phyloP scores from a whole-genome alignment of 257 asterid genomes.

The Pogostemon cablin region DNA sequence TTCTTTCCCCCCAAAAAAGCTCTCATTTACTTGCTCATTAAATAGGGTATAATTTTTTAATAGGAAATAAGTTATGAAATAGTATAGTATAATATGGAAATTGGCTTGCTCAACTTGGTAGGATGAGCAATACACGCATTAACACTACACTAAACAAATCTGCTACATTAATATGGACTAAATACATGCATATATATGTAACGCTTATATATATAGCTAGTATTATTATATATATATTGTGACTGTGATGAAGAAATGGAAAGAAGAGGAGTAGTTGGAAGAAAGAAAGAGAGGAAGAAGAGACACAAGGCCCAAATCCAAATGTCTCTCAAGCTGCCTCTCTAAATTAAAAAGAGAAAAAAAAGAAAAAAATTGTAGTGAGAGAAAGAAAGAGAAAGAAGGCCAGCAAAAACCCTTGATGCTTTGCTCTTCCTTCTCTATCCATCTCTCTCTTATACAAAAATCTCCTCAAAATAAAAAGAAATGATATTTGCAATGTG shows the following conservation, averaged over 20 bases:
- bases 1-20: slow-evolving; percentile 13
- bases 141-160: slow-evolving; percentile 20
- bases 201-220: slow-evolving; percentile 7
- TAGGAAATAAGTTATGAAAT: too few species aligned
- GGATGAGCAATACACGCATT: slow-evolving; percentile 22
- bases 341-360: not conserved
- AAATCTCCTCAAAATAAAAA: not conserved
- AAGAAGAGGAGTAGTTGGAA: not conserved
- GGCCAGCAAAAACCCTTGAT: slow-evolving; percentile 38
- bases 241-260: not conserved
- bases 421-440: slow-evolving; percentile 55
- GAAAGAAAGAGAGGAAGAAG: slow-evolving; percentile 71
- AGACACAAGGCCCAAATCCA: slow-evolving; percentile 87
- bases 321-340: slow-evolving; percentile 85
- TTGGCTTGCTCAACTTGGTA: slow-evolving; percentile 11
- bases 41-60: too few species aligned
- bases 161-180: slow-evolving; percentile 11
- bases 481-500: slow-evolving; percentile 7
- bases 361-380: slow-evolving; percentile 6
- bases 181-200: not conserved
- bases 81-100: too few species aligned
- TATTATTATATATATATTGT: too few species aligned
- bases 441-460: slow-evolving; percentile 42
- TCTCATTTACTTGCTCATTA: too few species aligned
- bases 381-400: slow-evolving; percentile 52